phyloP scores from a whole-genome alignment of 2,329 filamentous ascomycete genomes.

The Cladosporium velox region DNA sequence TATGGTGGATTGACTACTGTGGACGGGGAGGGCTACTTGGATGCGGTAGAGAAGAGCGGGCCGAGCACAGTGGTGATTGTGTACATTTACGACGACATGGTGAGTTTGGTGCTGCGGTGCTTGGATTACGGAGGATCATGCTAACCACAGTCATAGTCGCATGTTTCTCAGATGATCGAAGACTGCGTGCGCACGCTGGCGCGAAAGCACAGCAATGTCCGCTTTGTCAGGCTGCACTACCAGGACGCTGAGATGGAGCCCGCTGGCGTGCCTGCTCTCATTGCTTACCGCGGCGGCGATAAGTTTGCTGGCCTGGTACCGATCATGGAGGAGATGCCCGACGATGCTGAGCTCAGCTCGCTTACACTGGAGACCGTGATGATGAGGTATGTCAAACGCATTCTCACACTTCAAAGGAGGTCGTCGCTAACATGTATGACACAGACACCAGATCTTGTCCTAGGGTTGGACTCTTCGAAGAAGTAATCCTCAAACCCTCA shows the following conservation, averaged over 20 bases:
- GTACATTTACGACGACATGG: conserved; percentile 86
- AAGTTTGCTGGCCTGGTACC: conserved; percentile 89
- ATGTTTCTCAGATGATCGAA: conserved; percentile 77
- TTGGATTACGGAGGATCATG: not conserved
- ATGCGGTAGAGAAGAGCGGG: conserved; percentile 88
- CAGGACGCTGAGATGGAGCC: conserved; percentile 93
- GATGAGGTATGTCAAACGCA: conserved; percentile 50
- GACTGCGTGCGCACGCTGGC: conserved; percentile 76
- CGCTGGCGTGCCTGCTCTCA: conserved; percentile 79
- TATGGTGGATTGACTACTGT: conserved; percentile 82
- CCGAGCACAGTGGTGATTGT: conserved; percentile 84
- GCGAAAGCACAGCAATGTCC: conserved; percentile 66
- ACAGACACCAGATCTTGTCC: conserved; percentile 22
- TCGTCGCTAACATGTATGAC: not conserved
- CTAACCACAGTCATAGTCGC: conserved; percentile 57
- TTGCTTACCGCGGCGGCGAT: conserved; percentile 88
- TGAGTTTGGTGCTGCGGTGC: conserved; percentile 50
- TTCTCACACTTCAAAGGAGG: not conserved
- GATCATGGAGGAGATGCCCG: conserved; percentile 80
- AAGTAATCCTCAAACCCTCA: not conserved
- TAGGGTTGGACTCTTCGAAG: not conserved
- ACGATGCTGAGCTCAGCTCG: conserved; percentile 53
- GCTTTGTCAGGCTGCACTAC: conserved; percentile 89
- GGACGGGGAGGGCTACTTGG: conserved; percentile 89
- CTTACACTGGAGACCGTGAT: conserved; percentile 60